Base-by-base conservation (phyloP, 129 eudicot genomes). In the Silybum marianum region DNA sequence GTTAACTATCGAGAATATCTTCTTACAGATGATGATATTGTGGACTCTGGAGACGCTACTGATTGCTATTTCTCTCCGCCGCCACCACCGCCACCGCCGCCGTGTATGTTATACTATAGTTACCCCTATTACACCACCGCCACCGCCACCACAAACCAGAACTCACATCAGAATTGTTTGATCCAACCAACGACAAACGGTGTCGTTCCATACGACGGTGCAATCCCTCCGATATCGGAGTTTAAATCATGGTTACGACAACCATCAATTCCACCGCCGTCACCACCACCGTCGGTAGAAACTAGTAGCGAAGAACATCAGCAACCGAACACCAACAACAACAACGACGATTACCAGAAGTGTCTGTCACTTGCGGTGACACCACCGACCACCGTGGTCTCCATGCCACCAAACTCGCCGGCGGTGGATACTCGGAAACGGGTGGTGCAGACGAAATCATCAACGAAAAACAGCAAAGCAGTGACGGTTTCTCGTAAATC, bases 201-300 rank as follows among this genome's bases (percentile, higher is more conserved):
- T 69, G 77, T 66, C 34, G 81, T 76, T 22, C 68, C 87, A 4
- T 83, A 86, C 78, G 89, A 82, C 42, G 81, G 73, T 79, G 87
- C 83, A 42, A 81, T 71, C 8, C 51, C 87, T 42, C 72, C 89
- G 0, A 73, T 79, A 51, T 81, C 92, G 3, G 89, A 87, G 69
- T 75, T 89, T 69, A 91, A 84, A 62, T 79, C 93, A 1, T 93
- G 94, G 95, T 70, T 87, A 66, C 80, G 80, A 22, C 92, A 84
- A 75, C 38, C 86, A 1, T 77, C 88, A 1, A 11, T 68, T 39
- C 65, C 75, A n/a, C 63, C 70, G 28, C 83, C 72, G 19, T 25
- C 71, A 16, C 11, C 70, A 2, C 21, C 65, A 48, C 48, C 70
- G 62, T 12, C 40, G 6, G 24, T 2, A 42, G 21, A 54, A 54